Base-by-base conservation (phyloP, 2,329 filamentous ascomycete genomes). In the Fulvia fulva region DNA sequence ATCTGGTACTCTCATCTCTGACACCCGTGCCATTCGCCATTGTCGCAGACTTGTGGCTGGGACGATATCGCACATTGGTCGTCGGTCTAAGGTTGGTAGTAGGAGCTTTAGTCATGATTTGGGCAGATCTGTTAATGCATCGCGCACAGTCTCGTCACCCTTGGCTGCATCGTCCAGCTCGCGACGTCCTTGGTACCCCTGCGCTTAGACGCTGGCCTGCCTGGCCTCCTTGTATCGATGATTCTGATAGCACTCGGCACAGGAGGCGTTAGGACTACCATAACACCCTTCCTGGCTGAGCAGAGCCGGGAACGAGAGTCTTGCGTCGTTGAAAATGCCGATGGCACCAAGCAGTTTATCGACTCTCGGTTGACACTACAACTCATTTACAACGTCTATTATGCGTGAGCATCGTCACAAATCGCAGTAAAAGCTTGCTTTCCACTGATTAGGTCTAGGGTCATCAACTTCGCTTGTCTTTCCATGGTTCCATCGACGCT, bases 331-430 rank as follows among this genome's bases (percentile, higher is more conserved):
- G 23, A 55, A 34, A 23, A 49, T 34, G 47, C 47, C 11, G 32
- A 53, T 19, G 30, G 45, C 9, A 23, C 7, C 22, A 19, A 45
- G 11, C n/a, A 25, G 16, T 43, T 60, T 2, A 45, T 60, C n/a
- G 58, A 60, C 21, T 55, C 41, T 51, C 45, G 55, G 19, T 32
- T 61, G 34, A 61, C 58, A 12, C 45, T 61, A 14, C 58, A 61
- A 30, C 30, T 55, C 47, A 58, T 61, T 19, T 61, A 61, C 58
- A 61, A 58, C 37, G 43, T 58, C 32, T 61, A 34, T 46, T 61
- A 61, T 50, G 51, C 32, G 58, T 61, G 30, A 43, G 55, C 26
- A n/a, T 51, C 32, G 32, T 37, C 32, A 37, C 32, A 37, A 9
- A 8, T 9, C 32, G 32, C 32, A 37, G 32, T 16, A 37, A 37